Evolutionary conservation across 2,329 filamentous ascomycete species (phyloP).

Genomic region (Fusarium haematococcum): DNA sequence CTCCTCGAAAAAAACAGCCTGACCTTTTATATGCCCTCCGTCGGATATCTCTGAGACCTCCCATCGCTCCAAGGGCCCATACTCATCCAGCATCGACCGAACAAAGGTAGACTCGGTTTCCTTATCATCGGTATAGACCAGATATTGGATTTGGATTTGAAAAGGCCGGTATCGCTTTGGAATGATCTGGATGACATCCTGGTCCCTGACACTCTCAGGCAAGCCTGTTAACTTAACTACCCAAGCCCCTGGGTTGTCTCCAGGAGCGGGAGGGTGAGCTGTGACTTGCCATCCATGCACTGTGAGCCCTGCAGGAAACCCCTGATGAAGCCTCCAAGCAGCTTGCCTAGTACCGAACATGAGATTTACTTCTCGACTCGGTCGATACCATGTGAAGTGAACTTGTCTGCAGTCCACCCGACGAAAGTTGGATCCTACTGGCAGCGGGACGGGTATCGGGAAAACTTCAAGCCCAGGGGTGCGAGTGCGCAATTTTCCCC

Average conservation of each 20-base stretch:
- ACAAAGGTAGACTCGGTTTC: conserved; percentile 39
- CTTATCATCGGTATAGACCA: conserved; percentile 41
- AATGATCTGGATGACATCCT: conserved; percentile 20
- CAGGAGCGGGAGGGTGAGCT: not conserved
- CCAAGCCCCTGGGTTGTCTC: not conserved
- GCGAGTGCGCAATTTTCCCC: not conserved
- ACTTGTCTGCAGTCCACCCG: conserved; percentile 51
- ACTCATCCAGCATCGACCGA: conserved; percentile 45
- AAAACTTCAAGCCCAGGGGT: not conserved
- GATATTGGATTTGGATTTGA: not conserved
- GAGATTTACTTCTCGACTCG: conserved; percentile 33
- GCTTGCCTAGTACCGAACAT: conserved; percentile 24
- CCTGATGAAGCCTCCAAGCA: conserved; percentile 27
- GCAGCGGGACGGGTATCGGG: conserved; percentile 25
- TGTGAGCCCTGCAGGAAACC: conserved; percentile 33
- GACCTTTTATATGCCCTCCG: conserved; percentile 54
- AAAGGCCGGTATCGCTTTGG: not conserved
- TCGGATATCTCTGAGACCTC: conserved; percentile 35
- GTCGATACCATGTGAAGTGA: conserved; percentile 52
- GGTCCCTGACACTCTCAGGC: not conserved
- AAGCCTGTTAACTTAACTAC: conserved; percentile 4
- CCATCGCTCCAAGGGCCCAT: conserved; percentile 52
- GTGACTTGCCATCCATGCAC: conserved; percentile 35
- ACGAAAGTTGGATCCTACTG: conserved; percentile 40
- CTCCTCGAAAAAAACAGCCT: conserved; percentile 53